Percentiles rank a stretch among this genome's conserved stretches.
phyloP scores from a whole-genome alignment of 2,329 filamentous ascomycete species.

The Penicillium sp. region DNA sequence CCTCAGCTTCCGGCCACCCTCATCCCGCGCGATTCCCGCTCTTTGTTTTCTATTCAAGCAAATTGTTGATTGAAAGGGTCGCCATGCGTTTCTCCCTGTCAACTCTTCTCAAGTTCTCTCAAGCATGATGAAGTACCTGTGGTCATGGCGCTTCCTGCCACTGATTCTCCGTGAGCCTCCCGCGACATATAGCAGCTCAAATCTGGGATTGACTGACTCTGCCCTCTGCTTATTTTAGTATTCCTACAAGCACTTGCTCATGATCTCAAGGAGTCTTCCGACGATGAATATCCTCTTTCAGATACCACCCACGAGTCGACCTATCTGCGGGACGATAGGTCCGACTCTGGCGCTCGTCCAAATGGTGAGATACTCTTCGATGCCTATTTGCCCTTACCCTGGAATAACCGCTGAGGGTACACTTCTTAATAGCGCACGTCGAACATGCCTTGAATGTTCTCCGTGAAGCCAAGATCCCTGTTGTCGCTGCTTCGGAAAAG shows the following conservation, averaged over 20 bases:
- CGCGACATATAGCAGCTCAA: not conserved
- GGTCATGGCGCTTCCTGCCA: slow-evolving; percentile 39
- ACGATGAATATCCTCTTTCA: slow-evolving; percentile 25
- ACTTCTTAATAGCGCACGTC: slow-evolving; percentile 35
- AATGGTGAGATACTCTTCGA: slow-evolving; percentile 33
- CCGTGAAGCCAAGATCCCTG: slow-evolving; percentile 32
- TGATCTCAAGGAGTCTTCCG: slow-evolving; percentile 27
- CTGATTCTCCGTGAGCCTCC: slow-evolving; percentile 40
- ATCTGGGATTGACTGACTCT: slow-evolving; percentile 12
- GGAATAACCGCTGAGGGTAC: slow-evolving; percentile 1
- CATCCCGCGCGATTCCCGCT: not conserved
- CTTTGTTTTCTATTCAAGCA: slow-evolving; percentile 1
- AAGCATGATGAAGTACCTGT: slow-evolving; percentile 42
- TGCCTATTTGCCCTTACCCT: not conserved
- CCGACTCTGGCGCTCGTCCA: slow-evolving; percentile 24
- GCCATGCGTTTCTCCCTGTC: slow-evolving; percentile 40
- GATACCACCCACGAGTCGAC: slow-evolving; percentile 25
- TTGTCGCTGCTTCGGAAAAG: slow-evolving; percentile 42
- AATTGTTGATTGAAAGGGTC: slow-evolving; percentile 24
- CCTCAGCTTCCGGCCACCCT: not conserved
- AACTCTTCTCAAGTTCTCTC: slow-evolving; percentile 23
- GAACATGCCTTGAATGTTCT: slow-evolving; percentile 38
- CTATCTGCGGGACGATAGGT: slow-evolving; percentile 29
- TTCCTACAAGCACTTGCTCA: slow-evolving; percentile 37
- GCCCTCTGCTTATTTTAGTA: slow-evolving; percentile 28